A percentile compares a stretch with the other conserved stretches of the same genome.
Evolutionary conservation across 371 early-diverging fungal genomes (phyloP).

Genomic region (Nosema muscidifuracis): DNA sequence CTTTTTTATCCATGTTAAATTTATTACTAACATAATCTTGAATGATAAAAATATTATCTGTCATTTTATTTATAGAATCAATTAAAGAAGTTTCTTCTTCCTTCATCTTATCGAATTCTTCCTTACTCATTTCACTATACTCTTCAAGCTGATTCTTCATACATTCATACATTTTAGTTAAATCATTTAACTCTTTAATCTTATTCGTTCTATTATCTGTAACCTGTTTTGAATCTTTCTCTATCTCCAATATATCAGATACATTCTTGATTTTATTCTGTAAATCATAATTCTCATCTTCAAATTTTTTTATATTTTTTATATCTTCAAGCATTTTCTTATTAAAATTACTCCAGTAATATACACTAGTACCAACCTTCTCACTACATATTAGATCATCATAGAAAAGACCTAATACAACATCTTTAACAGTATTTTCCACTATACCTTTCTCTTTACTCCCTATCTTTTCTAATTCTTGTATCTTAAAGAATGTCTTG

Average conservation of each 20-base stretch:
- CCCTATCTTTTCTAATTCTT: conserved; percentile 80
- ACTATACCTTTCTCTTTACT: conserved; percentile 77
- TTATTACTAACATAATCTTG: conserved; percentile 72
- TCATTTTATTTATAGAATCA: conserved; percentile 42
- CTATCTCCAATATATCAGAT: conserved; percentile 2
- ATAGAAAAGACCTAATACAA: conserved; percentile 75
- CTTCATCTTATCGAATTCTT: conserved; percentile 20
- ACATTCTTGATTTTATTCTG: conserved; percentile 3
- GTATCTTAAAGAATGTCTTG: conserved; percentile 67
- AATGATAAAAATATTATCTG: conserved; percentile 77
- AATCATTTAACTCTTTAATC: conserved; percentile 47
- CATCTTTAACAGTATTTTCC: conserved; percentile 75
- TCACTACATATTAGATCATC: conserved; percentile 77
- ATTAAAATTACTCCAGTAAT: conserved; percentile 79
- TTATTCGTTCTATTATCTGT: conserved; percentile 63
- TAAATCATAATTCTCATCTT: conserved; percentile 49
- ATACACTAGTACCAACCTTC: conserved; percentile 80
- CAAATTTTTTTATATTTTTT: conserved; percentile 28
- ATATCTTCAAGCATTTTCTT: conserved; percentile 18
- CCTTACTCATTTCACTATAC: conserved; percentile 6
- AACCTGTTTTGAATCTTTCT: conserved; percentile 24
- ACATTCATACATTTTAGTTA: conserved; percentile 16
- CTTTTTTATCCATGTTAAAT: conserved; percentile 68
- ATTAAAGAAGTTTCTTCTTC: not conserved
- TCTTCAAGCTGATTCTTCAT: conserved; percentile 21